These are phyloP conservation scores for Phalaenopsis aphrodite DNA, from an alignment of 106 monocot genomes.

Conservation along the genomic window DNA sequence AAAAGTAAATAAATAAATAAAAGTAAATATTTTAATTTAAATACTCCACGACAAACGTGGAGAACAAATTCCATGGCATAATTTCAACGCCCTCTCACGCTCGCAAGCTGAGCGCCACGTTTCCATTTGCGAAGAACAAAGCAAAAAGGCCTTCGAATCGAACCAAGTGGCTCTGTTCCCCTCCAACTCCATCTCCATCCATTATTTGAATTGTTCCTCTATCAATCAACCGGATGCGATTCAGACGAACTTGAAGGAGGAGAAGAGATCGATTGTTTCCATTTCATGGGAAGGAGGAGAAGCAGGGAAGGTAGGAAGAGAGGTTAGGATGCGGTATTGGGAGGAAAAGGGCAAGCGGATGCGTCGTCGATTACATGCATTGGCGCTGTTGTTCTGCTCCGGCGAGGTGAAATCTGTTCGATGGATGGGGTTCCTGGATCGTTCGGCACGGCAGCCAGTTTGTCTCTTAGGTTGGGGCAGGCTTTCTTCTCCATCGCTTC, in stretches of 20 bases:
- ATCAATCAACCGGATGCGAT: background rate
- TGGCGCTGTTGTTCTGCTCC: background rate
- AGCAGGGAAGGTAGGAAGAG: background rate
- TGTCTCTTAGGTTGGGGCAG: conserved; percentile 23
- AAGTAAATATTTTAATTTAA: no score
- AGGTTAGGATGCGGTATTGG: conserved; percentile 5
- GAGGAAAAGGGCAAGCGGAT: background rate
- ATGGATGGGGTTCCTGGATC: conserved; percentile 14
- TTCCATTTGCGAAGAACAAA: background rate
- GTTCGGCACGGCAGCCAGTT: conserved; percentile 17
- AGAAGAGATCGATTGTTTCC: background rate
- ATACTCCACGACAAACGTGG: no score
- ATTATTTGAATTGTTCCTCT: background rate
- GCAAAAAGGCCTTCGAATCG: background rate
- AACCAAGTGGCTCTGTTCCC: background rate
- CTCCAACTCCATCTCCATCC: background rate
- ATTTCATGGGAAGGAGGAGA: conserved; percentile 4
- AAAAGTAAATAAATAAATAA: no score
- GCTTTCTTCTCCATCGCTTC: conserved; percentile 18
- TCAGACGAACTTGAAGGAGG: background rate
- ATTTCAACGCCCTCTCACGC: background rate
- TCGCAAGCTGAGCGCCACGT: conserved; percentile 2
- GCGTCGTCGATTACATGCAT: background rate
- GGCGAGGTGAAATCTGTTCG: conserved; percentile 5
- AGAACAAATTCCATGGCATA: background rate